Evolutionary conservation across 2,329 filamentous ascomycete genomes (phyloP).

Genomic region (Colletotrichum sp.): DNA sequence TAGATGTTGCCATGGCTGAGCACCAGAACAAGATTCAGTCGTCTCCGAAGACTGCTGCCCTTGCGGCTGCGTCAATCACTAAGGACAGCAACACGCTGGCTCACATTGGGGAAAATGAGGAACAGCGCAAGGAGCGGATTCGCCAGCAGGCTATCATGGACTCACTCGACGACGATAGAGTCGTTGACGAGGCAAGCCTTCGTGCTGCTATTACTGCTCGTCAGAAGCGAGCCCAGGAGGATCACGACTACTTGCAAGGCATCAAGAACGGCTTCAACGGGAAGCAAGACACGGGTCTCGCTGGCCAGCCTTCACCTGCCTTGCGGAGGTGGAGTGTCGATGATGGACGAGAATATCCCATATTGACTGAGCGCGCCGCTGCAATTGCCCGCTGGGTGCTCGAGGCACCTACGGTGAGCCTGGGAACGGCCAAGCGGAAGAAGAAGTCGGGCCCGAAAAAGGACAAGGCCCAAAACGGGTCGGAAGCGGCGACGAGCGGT

Average conservation of each 20-base stretch:
- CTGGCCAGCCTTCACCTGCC: conserved; percentile 12
- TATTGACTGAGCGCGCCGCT: conserved; percentile 72
- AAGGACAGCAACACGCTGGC: conserved; percentile 28
- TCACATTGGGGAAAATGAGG: conserved; percentile 45
- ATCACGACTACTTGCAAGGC: conserved; percentile 33
- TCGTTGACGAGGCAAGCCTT: conserved; percentile 70
- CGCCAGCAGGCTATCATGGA: conserved; percentile 72
- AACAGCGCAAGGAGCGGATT: conserved; percentile 62
- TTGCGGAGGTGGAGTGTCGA: conserved; percentile 67
- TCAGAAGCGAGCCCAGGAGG: conserved; percentile 63
- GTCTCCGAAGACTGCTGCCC: conserved; percentile 30
- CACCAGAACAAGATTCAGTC: conserved; percentile 24
- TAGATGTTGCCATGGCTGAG: conserved; percentile 22
- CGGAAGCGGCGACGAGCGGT: neutral
- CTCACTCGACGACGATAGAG: conserved; percentile 70
- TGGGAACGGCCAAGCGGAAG: conserved; percentile 43
- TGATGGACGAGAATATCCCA: conserved; percentile 71
- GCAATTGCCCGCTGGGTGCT: conserved; percentile 73
- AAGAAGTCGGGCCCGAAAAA: conserved; percentile 23
- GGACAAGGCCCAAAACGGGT: neutral
- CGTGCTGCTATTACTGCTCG: conserved; percentile 66
- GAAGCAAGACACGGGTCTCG: conserved; percentile 19
- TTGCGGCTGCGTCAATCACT: conserved; percentile 40
- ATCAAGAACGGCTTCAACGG: conserved; percentile 23
- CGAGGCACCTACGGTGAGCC: conserved; percentile 54